A percentile compares a stretch with the other conserved stretches of the same genome.
These are phyloP conservation scores for Mediolabrus comicus DNA, from an alignment of 108 stramenopile genomes.

Conservation along the genomic window DNA sequence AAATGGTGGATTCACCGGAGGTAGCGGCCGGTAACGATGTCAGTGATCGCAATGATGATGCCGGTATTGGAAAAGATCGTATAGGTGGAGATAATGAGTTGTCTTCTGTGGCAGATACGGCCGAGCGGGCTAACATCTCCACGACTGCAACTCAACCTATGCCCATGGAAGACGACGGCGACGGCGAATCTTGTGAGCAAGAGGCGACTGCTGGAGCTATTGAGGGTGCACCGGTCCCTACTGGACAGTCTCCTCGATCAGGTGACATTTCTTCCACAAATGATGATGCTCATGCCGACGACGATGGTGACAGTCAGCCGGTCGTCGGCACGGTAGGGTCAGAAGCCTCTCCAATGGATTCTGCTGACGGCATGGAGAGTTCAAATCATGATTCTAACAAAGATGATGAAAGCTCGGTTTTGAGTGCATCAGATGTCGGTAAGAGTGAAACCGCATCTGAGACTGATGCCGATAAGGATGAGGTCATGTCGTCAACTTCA, in stretches of 20 bases:
- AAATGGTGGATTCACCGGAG: background rate
- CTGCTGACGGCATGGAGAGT: background rate
- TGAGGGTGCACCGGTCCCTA: background rate
- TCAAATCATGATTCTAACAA: background rate
- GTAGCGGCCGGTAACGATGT: background rate
- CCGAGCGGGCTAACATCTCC: background rate
- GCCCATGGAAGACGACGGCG: background rate
- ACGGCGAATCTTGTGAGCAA: background rate
- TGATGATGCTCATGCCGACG: background rate
- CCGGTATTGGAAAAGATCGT: background rate
- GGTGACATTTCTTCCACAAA: background rate
- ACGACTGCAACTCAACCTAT: background rate
- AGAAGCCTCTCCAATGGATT: background rate
- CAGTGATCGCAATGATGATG: background rate
- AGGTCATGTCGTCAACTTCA: background rate
- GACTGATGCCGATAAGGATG: background rate
- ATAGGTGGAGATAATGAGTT: background rate
- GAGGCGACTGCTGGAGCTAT: background rate
- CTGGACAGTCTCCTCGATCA: background rate
- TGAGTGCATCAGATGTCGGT: background rate
- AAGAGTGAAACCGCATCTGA: background rate
- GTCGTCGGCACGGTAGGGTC: background rate
- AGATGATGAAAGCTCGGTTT: background rate
- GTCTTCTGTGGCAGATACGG: background rate
- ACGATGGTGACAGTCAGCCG: background rate